Evolutionary conservation across 371 early-diverging fungal species (phyloP).

Genomic region (Mortierella sp.): DNA sequence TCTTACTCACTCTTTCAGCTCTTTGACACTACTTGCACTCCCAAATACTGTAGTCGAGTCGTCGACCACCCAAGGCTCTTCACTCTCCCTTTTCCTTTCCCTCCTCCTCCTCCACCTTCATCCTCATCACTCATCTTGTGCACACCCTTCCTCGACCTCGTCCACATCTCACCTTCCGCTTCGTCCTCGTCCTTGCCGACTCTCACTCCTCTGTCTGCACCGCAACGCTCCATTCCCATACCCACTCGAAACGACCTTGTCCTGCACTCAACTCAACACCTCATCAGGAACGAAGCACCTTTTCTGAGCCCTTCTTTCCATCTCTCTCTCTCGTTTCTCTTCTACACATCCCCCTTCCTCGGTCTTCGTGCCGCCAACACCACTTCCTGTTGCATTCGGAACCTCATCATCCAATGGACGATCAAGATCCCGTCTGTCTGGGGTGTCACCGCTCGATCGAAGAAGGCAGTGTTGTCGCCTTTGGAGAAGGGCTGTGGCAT

Average conservation of each 20-base stretch:
- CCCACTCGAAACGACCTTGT: too few relatives aligned
- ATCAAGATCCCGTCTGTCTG: constrained; percentile 72
- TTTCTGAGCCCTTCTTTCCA: background rate
- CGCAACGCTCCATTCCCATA: too few relatives aligned
- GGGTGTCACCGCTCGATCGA: constrained; percentile 82
- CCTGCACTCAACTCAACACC: too few relatives aligned
- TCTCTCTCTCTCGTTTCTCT: background rate
- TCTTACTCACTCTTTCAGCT: too few relatives aligned
- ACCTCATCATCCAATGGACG: constrained; percentile 33
- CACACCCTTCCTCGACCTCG: too few relatives aligned
- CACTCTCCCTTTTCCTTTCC: background rate
- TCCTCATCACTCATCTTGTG: too few relatives aligned
- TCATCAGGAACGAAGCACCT: background rate
- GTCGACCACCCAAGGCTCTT: background rate
- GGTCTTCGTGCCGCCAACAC: too few relatives aligned
- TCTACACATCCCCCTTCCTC: background rate
- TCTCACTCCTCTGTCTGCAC: too few relatives aligned
- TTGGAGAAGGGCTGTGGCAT: constrained; percentile 88
- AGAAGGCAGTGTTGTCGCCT: constrained; percentile 85
- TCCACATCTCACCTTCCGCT: too few relatives aligned
- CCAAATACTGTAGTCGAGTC: too few relatives aligned
- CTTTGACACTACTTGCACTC: too few relatives aligned
- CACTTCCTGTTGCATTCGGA: background rate
- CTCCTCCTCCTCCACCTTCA: background rate
- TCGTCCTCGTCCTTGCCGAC: too few relatives aligned